Evolutionary conservation across 78 protist species (phyloP), one percentile per base, ranked within the genome.

Genomic region (Pigoraptor vietnamica): DNA sequence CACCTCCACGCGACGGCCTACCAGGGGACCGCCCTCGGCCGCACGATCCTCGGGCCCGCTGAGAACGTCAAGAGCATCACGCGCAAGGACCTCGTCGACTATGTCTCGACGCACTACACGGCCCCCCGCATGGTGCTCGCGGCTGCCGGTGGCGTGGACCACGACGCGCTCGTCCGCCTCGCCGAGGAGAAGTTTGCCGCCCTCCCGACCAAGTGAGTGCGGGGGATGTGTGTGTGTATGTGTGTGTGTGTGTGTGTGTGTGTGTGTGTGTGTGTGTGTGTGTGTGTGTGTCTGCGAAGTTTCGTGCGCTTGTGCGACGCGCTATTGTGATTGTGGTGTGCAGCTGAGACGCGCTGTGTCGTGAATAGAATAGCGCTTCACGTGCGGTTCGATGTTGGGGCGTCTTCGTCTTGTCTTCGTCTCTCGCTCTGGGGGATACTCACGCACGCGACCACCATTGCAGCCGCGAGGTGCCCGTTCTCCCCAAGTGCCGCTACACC

Each of bases 21-120:
- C 96, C 95, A 94, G 89, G 97, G 95, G 67, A 55, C 94, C 24
- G 88, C 98, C 29, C 94, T 98, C 33, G 98, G 97, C 81, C 83
- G 96, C 48, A 98, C 99, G 39, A 98, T 98, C 90, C 94, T 98
- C 39, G 99, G 99, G 37, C 96, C 98, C 56, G 93, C 81, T 67
- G 94, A 95, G 87, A 97, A 96, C 94, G 95, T 97, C 93, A 35
- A 92, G 40, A 14, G 40, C n/a, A 93, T 98, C 91, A 87, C 93
- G 32, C 93, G 95, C 86, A 94, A 97, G 29, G 93, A 93, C 86
- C 90, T 97, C 37, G 32, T 39, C 67, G 93, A 91, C 10, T 97
- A 93, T 83, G 37, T 96, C 39, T 0, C 19, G 40, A 29, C 0
- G 84, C 0, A 87, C 96, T 96, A 96, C 95, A 93, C 96, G 0